Base-by-base conservation (phyloP, 2,329 filamentous ascomycete species). In the Dryadomyces quercus-mongolicae region DNA sequence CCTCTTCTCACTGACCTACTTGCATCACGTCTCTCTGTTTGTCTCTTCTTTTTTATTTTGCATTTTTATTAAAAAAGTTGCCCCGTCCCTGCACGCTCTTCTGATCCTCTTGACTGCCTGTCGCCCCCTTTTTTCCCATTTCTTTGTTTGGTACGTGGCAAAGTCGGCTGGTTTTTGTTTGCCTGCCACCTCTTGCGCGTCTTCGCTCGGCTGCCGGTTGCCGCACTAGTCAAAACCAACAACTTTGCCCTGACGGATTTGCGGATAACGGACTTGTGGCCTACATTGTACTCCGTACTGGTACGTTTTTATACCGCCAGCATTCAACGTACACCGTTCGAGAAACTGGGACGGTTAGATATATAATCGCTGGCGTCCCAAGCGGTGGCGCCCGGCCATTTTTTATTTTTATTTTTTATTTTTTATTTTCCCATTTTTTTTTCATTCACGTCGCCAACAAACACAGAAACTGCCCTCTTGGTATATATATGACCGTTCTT, bases 401-500 rank as follows among this genome's bases (percentile, higher is more conserved):
- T 43, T 16, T 16, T 16, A n/a, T n/a, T n/a, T 18, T 44, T 42
- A 42, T 42, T 13, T 15, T 42, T n/a, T 15, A 42, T 42, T 42
- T 42, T 42, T n/a, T 42, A 7, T 42, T 42, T 7, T 47, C 20
- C 10, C 18, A 15, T 38, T 38, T 49, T 49, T 49, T 34, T 21
- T 40, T 42, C 49, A 50, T 40, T 40, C 36, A 40, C 36, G 20
- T n/a, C 45, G 45, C 31, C 31, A 18, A 20, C 31, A 38, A 49
- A 34, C 47, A 38, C 25, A 20, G 34, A 49, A 20, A 38, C 38
- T 20, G 20, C 36, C 49, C 31, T 15, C 20, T 20, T 50, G 49
- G 49, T 57, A 57, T 56, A 57, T 57, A 56, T 56, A 52, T 16
- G 21, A 40, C 21, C 40, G 52, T 36, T 55, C 44, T 55, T 55